Percentiles rank a stretch among this genome's conserved stretches.
Conservation (phyloP, 805 yeast species). For the Metschnikowia hibisci region DNA sequence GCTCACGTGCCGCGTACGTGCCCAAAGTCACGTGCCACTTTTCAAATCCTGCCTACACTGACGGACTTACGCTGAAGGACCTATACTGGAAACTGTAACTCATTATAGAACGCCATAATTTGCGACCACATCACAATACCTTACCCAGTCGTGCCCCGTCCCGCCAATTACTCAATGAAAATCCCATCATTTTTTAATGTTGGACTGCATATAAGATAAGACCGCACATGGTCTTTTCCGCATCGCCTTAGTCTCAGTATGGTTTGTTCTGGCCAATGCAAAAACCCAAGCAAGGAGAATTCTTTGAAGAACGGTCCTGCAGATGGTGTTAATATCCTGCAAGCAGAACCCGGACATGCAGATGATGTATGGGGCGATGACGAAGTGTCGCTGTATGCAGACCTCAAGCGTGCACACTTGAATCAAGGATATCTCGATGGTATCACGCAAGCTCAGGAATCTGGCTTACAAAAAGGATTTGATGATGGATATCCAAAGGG, state of each 20-base stretch:
- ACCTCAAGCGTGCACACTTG: conserved; percentile 55
- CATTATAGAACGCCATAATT: no score
- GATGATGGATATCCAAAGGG: conserved; percentile 78
- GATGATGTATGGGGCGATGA: conserved; percentile 37
- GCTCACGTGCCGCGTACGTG: neutral
- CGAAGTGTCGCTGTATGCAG: conserved; percentile 18
- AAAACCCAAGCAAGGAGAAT: conserved; percentile 9
- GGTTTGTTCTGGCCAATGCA: conserved; percentile 4
- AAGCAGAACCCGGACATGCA: neutral
- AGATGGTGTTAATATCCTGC: neutral
- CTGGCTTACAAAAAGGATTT: conserved; percentile 72
- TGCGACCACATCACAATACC: no score
- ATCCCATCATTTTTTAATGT: no score
- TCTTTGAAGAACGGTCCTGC: neutral
- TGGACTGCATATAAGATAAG: neutral
- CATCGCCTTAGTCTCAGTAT: neutral
- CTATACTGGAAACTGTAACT: no score
- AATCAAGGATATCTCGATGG: conserved; percentile 88
- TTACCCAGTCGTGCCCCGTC: no score
- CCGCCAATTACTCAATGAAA: no score
- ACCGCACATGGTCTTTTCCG: neutral
- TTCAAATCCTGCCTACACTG: neutral
- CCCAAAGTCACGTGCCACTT: neutral
- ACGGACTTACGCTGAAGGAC: no score
- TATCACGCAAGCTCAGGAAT: conserved; percentile 61